phyloP scores from a whole-genome alignment of 495 filamentous ascomycete species.

The Schizothecium vesticola region DNA sequence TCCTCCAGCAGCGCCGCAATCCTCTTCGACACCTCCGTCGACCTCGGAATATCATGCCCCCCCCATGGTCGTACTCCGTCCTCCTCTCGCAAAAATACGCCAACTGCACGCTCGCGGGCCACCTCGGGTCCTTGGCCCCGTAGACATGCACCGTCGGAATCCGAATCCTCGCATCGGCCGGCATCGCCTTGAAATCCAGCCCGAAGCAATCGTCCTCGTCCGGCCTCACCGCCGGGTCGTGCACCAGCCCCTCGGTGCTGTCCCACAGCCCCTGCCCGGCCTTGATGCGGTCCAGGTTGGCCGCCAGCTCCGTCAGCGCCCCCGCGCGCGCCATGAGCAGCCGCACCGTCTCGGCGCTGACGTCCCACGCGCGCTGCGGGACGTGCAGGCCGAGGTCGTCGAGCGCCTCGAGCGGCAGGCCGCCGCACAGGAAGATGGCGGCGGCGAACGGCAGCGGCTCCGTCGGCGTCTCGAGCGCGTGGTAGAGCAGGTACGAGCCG shows the following conservation, averaged over 20 bases:
- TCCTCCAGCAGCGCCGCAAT: conserved; percentile 25
- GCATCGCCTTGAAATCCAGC: conserved; percentile 45
- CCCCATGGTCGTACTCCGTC: conserved; percentile 49
- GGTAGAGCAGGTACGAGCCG: conserved; percentile 40
- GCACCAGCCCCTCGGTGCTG: conserved; percentile 25
- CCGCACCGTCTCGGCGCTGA: conserved; percentile 27
- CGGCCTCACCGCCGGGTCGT: conserved; percentile 23
- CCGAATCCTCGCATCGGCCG: conserved; percentile 36
- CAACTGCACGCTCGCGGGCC: conserved; percentile 50
- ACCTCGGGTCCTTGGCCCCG: conserved; percentile 54
- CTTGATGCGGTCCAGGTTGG: conserved; percentile 24
- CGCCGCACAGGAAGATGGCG: conserved; percentile 57
- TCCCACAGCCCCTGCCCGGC: conserved; percentile 27
- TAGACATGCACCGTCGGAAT: conserved; percentile 62
- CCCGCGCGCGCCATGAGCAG: conserved; percentile 27
- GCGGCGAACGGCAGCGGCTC: conserved; percentile 49
- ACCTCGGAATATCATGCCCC: conserved; percentile 48
- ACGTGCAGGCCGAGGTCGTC: conserved; percentile 49
- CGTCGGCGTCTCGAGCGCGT: conserved; percentile 27
- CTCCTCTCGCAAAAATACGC: conserved; percentile 49
- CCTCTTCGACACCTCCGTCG: conserved; percentile 22
- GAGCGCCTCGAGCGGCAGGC: conserved; percentile 43
- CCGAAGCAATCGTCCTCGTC: conserved; percentile 40
- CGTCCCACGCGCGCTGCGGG: conserved; percentile 34
- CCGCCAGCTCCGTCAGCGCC: conserved; percentile 25